phyloP scores from a whole-genome alignment of 208 protist genomes.

The Wallacemonas collosoma region DNA sequence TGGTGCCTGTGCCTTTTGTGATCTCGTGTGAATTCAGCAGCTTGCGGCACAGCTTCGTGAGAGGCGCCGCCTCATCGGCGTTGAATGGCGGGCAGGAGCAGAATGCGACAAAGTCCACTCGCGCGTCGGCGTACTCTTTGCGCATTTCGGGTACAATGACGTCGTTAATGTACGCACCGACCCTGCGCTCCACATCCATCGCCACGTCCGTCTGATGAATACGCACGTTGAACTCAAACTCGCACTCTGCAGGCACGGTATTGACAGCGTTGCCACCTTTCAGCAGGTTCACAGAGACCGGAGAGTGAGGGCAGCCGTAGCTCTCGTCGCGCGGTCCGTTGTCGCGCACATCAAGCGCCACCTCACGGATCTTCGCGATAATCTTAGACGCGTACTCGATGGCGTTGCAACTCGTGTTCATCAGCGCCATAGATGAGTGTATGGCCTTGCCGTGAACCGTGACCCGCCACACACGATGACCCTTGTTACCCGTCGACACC shows the following conservation, averaged over 20 bases:
- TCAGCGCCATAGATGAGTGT: slow-evolving; percentile 51
- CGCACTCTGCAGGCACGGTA: slow-evolving; percentile 59
- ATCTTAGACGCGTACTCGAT: slow-evolving; percentile 44
- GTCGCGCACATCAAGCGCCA: slow-evolving; percentile 28
- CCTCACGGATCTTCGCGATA: slow-evolving; percentile 38
- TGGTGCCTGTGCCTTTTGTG: slow-evolving; percentile 37
- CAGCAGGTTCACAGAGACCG: slow-evolving; percentile 35
- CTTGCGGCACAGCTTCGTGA: slow-evolving; percentile 34
- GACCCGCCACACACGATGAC: slow-evolving; percentile 27
- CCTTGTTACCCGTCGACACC: slow-evolving; percentile 40
- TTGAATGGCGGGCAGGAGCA: slow-evolving; percentile 31
- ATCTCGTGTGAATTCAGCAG: slow-evolving; percentile 20
- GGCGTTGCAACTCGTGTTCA: slow-evolving; percentile 45
- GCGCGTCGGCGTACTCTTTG: slow-evolving; percentile 41
- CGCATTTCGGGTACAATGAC: slow-evolving; percentile 37
- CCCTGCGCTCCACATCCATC: slow-evolving; percentile 24
- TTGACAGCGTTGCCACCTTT: slow-evolving; percentile 46
- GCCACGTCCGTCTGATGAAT: slow-evolving; percentile 33
- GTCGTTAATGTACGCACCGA: slow-evolving; percentile 41
- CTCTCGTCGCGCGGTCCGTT: slow-evolving; percentile 23
- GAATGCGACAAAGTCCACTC: slow-evolving; percentile 20
- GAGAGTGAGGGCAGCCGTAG: slow-evolving; percentile 35
- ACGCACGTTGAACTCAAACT: slow-evolving; percentile 45
- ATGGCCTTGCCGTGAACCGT: slow-evolving; percentile 46
- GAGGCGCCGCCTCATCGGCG: slow-evolving; percentile 30